Conservation (phyloP, 371 early-diverging fungal species). For the Fennellomyces sp. region DNA sequence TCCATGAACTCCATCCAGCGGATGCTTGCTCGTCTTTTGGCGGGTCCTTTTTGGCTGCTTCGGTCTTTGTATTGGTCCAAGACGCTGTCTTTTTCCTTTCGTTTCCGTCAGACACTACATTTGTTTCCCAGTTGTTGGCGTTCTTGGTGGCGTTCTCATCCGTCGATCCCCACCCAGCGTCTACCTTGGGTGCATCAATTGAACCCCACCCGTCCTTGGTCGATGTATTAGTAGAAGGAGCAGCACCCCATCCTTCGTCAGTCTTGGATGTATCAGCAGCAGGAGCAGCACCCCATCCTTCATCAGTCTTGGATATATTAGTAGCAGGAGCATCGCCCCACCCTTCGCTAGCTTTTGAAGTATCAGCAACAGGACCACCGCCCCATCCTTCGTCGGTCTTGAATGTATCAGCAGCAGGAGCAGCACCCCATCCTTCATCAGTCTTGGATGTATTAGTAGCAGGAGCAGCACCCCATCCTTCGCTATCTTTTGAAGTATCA, state of each 20-base stretch:
- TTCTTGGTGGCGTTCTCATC: not conserved
- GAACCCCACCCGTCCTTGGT: too few relatives aligned
- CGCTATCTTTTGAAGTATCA: not conserved
- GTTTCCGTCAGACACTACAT: too few relatives aligned
- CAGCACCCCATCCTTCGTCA: not conserved
- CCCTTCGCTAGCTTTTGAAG: not conserved
- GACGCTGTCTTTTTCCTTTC: not conserved
- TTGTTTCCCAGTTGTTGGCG: not conserved
- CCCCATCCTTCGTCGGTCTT: slow-evolving; percentile 3
- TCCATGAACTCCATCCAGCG: slow-evolving; percentile 9
- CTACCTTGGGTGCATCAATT: too few relatives aligned
- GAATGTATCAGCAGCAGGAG: not conserved
- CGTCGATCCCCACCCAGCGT: not conserved
- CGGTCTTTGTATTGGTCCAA: not conserved
- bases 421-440: not conserved
- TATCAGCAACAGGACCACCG: too few relatives aligned
- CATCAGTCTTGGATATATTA: not conserved
- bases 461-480: not conserved
- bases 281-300: not conserved
- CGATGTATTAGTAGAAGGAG: not conserved
- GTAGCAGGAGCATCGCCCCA: not conserved
- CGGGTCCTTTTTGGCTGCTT: not conserved
- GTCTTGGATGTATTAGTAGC: not conserved
- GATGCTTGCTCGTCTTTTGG: slow-evolving; percentile 6
- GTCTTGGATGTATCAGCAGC: not conserved